A percentile compares a stretch with the other conserved stretches of the same genome.
Conservation (phyloP, 257 asterid species). For the Capsicum pubescens region DNA sequence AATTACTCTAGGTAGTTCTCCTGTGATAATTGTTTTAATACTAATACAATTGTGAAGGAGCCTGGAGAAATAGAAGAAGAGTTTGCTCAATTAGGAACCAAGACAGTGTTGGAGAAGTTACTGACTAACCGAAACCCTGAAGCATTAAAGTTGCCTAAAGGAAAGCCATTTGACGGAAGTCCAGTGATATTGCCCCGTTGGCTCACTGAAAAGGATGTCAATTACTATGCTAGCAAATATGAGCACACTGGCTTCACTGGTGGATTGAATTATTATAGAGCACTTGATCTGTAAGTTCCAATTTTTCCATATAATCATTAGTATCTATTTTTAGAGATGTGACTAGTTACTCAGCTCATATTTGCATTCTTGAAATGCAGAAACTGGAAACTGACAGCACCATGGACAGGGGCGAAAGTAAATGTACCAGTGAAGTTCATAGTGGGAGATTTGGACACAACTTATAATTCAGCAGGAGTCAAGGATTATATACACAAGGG, state of each 20-base stretch:
- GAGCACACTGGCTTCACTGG: slow-evolving; percentile 78
- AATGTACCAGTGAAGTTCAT: slow-evolving; percentile 38
- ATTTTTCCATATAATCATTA: neutral
- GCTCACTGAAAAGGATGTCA: slow-evolving; percentile 67
- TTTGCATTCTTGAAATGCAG: slow-evolving; percentile 28
- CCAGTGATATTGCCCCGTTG: slow-evolving; percentile 50
- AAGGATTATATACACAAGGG: slow-evolving; percentile 34
- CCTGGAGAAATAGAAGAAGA: slow-evolving; percentile 80
- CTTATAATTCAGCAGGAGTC: slow-evolving; percentile 24
- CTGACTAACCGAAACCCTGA: slow-evolving; percentile 52
- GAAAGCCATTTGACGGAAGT: slow-evolving; percentile 47
- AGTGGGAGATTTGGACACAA: slow-evolving; percentile 37
- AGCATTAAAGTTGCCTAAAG: slow-evolving; percentile 61
- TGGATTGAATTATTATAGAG: slow-evolving; percentile 76
- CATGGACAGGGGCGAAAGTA: slow-evolving; percentile 37
- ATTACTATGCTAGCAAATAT: slow-evolving; percentile 59
- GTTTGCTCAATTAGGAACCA: slow-evolving; percentile 57
- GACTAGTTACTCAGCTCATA: neutral
- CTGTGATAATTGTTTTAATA: neutral
- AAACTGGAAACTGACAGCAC: slow-evolving; percentile 38
- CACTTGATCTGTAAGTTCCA: slow-evolving; percentile 49
- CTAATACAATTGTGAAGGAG: slow-evolving; percentile 47
- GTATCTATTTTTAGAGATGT: neutral
- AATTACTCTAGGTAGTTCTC: neutral
- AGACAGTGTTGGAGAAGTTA: slow-evolving; percentile 55